These are phyloP conservation scores for Aspergillus asperescens DNA, from an alignment of 495 filamentous ascomycete genomes.

Conservation along the genomic window DNA sequence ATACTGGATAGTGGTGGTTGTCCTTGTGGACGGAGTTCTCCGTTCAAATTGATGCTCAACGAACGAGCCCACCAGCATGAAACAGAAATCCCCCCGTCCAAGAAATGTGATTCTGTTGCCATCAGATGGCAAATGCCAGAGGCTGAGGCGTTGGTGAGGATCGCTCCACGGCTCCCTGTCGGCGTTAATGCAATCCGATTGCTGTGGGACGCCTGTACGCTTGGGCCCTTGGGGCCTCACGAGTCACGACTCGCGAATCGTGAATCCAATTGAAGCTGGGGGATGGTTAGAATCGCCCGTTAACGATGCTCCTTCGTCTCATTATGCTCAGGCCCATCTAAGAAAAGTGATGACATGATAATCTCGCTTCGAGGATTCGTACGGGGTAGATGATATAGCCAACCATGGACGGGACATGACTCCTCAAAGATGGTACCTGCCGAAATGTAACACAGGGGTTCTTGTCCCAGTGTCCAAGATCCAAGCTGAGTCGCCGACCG, in stretches of 20 bases:
- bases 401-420: background rate
- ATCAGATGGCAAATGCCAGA: constrained; percentile 1
- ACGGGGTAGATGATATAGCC: constrained; percentile 4
- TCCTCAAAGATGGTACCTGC: background rate
- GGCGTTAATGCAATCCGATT: background rate
- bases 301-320: background rate
- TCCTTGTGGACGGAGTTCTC: background rate
- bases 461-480: background rate
- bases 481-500: background rate
- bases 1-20: too few relatives aligned
- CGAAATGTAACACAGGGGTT: constrained; percentile 6
- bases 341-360: background rate
- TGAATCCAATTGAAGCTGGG: too few relatives aligned
- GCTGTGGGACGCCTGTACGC: too few relatives aligned
- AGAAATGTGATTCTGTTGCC: background rate
- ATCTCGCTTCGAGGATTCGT: constrained; percentile 2
- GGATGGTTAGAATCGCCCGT: too few relatives aligned
- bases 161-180: constrained; percentile 9
- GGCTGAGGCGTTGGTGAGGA: background rate
- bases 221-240: too few relatives aligned
- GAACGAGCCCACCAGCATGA: background rate
- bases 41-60: background rate
- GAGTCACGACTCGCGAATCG: too few relatives aligned
- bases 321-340: background rate
- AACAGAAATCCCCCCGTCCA: background rate